Evolutionary conservation across 805 yeast genomes (phyloP).

Genomic region (Suhomyces sp.): DNA sequence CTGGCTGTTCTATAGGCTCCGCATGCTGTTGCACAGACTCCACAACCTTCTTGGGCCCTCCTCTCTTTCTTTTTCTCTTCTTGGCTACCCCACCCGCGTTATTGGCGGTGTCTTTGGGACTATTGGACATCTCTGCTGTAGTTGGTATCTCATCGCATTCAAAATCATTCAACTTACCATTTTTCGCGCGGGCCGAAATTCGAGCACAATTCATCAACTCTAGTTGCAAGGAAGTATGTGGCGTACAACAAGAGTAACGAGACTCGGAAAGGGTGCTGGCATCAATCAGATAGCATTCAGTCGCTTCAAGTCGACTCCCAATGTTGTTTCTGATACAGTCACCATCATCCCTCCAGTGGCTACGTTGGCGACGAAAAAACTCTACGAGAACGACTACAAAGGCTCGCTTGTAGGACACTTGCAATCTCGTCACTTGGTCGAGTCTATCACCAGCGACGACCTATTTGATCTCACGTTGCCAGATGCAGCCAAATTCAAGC

Average conservation of each 20-base stretch:
- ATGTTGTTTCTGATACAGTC: slow-evolving; percentile 28
- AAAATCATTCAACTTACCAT: neutral
- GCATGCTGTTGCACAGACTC: neutral
- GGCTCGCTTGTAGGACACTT: slow-evolving; percentile 36
- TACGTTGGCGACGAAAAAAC: slow-evolving; percentile 20
- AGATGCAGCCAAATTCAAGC: slow-evolving; percentile 40
- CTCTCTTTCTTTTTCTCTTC: slow-evolving; percentile 27
- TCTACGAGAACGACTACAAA: slow-evolving; percentile 20
- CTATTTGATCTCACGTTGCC: slow-evolving; percentile 31
- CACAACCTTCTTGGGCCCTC: slow-evolving; percentile 17
- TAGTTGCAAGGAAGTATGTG: neutral
- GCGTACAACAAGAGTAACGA: neutral
- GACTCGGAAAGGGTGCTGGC: neutral
- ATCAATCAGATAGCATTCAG: neutral
- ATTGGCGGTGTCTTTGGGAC: neutral
- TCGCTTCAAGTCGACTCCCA: neutral
- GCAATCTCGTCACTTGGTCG: slow-evolving; percentile 36
- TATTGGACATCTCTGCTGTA: slow-evolving; percentile 1
- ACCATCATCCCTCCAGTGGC: slow-evolving; percentile 37
- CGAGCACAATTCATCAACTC: neutral
- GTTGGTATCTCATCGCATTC: neutral
- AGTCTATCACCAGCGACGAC: slow-evolving; percentile 37
- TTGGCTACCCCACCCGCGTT: slow-evolving; percentile 4
- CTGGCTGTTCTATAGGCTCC: neutral
- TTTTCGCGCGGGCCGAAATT: neutral